These are phyloP conservation scores for Zelonia costaricensis DNA, from an alignment of 208 protist species.

Conservation along the genomic window DNA sequence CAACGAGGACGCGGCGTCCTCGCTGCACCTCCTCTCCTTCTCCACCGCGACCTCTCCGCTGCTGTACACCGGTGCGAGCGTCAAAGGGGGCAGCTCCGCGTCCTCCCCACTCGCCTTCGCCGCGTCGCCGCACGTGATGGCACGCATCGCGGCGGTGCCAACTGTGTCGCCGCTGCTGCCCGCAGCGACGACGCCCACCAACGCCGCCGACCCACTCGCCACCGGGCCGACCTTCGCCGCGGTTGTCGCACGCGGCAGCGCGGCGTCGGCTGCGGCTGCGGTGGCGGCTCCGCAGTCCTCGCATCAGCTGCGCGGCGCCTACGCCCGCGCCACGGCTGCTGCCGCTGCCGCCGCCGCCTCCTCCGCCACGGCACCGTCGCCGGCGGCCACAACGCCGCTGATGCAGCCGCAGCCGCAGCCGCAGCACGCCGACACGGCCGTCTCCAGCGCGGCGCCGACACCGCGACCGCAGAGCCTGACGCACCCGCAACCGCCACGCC, in stretches of 20 bases:
- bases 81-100: conserved; percentile 5
- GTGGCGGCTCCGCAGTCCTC: no score
- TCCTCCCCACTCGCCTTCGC: conserved; percentile 19
- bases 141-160: background rate
- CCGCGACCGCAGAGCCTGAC: background rate
- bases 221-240: background rate
- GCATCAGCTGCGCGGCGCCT: conserved; percentile 28
- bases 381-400: conserved; percentile 4
- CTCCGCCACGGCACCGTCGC: no score
- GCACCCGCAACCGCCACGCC: background rate
- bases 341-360: background rate
- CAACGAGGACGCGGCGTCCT: background rate
- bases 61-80: conserved; percentile 8
- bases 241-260: background rate
- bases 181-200: no score
- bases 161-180: background rate
- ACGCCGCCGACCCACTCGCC: background rate
- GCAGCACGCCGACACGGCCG: no score
- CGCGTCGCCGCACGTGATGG: background rate
- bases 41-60: conserved; percentile 12
- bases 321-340: conserved; percentile 17
- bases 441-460: background rate
- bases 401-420: background rate
- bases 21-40: conserved; percentile 8
- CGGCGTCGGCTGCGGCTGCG: no score